Conservation (phyloP, 441 rosid species). For the Aleurites moluccanus region DNA sequence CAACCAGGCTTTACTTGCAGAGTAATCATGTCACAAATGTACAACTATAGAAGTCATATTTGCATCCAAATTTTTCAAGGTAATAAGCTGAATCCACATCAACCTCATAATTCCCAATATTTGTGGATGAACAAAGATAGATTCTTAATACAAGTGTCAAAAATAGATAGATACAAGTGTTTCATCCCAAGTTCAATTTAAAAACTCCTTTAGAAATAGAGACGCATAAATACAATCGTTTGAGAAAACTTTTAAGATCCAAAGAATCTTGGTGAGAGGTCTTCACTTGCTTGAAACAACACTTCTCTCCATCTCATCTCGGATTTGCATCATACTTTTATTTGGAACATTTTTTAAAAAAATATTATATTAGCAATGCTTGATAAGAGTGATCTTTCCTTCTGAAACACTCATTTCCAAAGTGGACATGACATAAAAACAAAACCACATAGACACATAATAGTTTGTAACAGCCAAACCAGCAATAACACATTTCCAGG, state of each 20-base stretch:
- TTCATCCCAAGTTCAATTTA: not conserved
- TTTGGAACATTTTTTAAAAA: not conserved
- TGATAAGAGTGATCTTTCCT: not conserved
- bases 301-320: not conserved
- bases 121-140: not conserved
- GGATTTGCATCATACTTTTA: not conserved
- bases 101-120: not conserved
- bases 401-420: not conserved
- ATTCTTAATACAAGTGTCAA: not conserved
- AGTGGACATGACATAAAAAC: not conserved
- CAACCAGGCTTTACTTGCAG: not conserved
- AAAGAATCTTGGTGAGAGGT: not conserved
- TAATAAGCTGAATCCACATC: not conserved
- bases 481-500: not conserved
- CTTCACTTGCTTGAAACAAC: not conserved
- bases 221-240: not conserved
- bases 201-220: not conserved
- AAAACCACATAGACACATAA: not conserved
- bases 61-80: not conserved
- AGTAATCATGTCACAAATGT: not conserved
- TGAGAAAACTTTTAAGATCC: not conserved
- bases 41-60: not conserved
- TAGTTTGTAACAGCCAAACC: not conserved
- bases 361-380: not conserved
- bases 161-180: not conserved